Conservation (phyloP, 208 protist genomes). For the Trypanosoma avium region DNA sequence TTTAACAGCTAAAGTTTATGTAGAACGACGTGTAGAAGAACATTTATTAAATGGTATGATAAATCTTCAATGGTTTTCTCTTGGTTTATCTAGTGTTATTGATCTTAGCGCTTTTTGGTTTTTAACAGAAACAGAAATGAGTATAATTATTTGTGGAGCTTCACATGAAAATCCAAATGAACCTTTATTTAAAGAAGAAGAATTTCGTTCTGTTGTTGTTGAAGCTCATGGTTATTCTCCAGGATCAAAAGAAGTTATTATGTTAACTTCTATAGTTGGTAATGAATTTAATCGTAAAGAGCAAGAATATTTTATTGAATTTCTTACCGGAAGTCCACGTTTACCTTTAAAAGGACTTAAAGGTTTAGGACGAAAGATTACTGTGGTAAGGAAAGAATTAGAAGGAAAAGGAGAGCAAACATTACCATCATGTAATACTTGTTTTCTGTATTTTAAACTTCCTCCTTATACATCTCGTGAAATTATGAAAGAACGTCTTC, state of each 20-base stretch:
- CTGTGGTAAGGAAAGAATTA: constrained; percentile 82
- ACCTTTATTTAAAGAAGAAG: constrained; percentile 65
- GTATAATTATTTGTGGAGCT: constrained; percentile 49
- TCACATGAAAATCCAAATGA: constrained; percentile 21
- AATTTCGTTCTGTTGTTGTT: constrained; percentile 49
- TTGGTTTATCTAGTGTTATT: constrained; percentile 60
- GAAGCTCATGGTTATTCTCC: constrained; percentile 83
- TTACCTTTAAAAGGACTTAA: constrained; percentile 81
- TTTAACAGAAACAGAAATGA: constrained; percentile 56
- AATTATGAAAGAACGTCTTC: constrained; percentile 70
- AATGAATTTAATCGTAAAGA: constrained; percentile 56
- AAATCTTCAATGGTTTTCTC: constrained; percentile 63
- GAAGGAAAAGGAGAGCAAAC: constrained; percentile 63
- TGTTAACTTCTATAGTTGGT: constrained; percentile 74
- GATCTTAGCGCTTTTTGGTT: constrained; percentile 59
- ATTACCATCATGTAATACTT: constrained; percentile 91
- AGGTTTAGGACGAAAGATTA: constrained; percentile 73
- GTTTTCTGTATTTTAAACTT: constrained; percentile 91
- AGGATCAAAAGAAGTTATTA: constrained; percentile 55
- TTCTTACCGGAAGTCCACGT: constrained; percentile 81
- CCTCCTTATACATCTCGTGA: constrained; percentile 76
- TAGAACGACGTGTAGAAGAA: constrained; percentile 26
- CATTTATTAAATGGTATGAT: constrained; percentile 36
- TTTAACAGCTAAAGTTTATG: constrained; percentile 34
- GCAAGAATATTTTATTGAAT: constrained; percentile 87